Base-by-base conservation (phyloP, 2,329 filamentous ascomycete species). In the Colletotrichum tamarilloi region DNA sequence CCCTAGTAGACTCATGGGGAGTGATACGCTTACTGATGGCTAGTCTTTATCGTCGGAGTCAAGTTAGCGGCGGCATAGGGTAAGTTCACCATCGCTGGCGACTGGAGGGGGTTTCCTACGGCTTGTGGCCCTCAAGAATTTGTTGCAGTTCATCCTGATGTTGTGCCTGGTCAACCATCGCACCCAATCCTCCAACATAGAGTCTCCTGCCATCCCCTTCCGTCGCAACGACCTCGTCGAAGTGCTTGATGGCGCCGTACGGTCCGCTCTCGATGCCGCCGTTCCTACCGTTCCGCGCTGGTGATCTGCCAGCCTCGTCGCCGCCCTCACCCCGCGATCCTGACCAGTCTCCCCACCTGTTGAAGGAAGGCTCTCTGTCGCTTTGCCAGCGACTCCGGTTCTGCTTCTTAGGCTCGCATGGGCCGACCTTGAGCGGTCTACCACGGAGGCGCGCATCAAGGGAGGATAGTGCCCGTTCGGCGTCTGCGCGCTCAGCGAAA, bases 391-490 rank as follows among this genome's bases (percentile, higher is more conserved):
- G 68, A 24, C 76, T 62, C 22, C 74, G 68, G 64, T 77, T 74
- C 60, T 75, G 74, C 70, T 78, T 78, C 80, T 89, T 91, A n/a
- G 89, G 88, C 72, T 91, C 85, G 76, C 91, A 92, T 1, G 90
- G 91, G 49, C 91, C 91, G 75, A 93, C 88, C 80, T 90, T 92
- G 66, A 94, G 81, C 0, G 87, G 83, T 8, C 92, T 87, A 30
- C 89, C 89, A 16, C 89, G 85, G 38, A 94, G 83, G 14, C 85
- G 82, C 24, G 83, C 84, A 22, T 87, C 88, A 68, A 94, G 82
- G 14, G 86, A 83, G n/a, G 81, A 78, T 79, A 94, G 89, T 1
- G 90, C 91, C 1, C 80, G 80, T 5, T 89, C 85, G 3, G 92
- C 92, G 35, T 89, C 84, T 32, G 89, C 88, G 58, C 86, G 85